Evolutionary conservation across 2,329 filamentous ascomycete species (phyloP).

Genomic region (Fusarium ramigenum): DNA sequence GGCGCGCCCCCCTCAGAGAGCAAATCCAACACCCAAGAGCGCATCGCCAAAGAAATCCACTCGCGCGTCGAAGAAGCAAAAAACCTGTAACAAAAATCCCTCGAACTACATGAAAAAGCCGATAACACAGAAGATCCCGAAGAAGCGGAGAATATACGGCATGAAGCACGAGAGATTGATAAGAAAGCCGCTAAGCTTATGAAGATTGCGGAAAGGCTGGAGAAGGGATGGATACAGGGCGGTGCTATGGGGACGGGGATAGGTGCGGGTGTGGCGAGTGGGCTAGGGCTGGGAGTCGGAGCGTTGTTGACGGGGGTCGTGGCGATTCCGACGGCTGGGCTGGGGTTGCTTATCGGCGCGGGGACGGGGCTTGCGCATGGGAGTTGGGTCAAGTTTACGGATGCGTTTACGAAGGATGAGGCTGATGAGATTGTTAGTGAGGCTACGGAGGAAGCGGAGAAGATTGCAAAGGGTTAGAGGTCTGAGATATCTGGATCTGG

Average conservation of each 20-base stretch:
- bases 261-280: constrained; percentile 35
- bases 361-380: constrained; percentile 34
- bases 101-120: constrained; percentile 32
- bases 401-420: constrained; percentile 34
- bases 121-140: constrained; percentile 14
- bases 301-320: constrained; percentile 32
- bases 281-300: constrained; percentile 27
- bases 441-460: constrained; percentile 30
- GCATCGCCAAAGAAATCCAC: constrained; percentile 26
- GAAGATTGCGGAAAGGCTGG: constrained; percentile 31
- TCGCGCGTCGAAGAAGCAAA: constrained; percentile 30
- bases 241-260: constrained; percentile 36
- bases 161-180: constrained; percentile 27
- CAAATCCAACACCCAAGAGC: constrained; percentile 18
- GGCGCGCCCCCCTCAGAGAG: constrained; percentile 1
- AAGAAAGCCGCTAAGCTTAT: constrained; percentile 38
- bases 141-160: constrained; percentile 17
- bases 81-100: constrained; percentile 11
- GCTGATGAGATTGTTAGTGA: constrained; percentile 27
- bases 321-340: constrained; percentile 29
- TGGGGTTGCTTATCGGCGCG: constrained; percentile 34
- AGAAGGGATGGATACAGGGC: constrained; percentile 38
- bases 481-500: too few species aligned
- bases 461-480: constrained; percentile 5
- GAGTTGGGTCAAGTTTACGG: constrained; percentile 35